Base-by-base conservation (phyloP, 768 basidiomycete species). In the Aureoboletus auriporus region DNA sequence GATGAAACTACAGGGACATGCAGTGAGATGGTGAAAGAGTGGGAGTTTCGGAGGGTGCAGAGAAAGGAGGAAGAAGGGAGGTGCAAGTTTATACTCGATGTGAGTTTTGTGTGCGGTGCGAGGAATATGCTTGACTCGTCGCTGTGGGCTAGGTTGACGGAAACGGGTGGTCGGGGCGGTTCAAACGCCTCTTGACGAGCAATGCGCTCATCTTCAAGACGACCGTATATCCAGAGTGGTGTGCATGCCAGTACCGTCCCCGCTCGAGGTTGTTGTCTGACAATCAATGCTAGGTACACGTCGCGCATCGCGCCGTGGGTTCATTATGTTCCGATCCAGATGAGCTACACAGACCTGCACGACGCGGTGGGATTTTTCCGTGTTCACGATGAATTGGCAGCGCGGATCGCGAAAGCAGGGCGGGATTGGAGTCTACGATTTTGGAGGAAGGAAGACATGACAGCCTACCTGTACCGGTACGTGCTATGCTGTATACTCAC, bases 221-320 rank as follows among this genome's bases (percentile, higher is more conserved):
- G 34, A 86, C 84, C 0, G 75, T 86, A 52, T 86, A 83, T 58
- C 84, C 84, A 0, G 86, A 87, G 66, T 88, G 86, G 86, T 82
- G 58, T 11, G 69, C n/a, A 14, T 8, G 5, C 23, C 6, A 10
- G 23, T 8, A 10, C 8, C 10, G n/a, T 14, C 8, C 3, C 14
- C n/a, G 11, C 2, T 5, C 20, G 20, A 44, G 34, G 13, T 3
- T 11, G 9, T 35, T 41, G 14, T 12, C 20, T 46, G n/a, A 34
- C 12, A 11, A 14, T 29, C 16, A 6, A 8, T 7, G 12, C 4
- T 14, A 33, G 80, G 80, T 83, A 69, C 51, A 69, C 65, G 13
- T 78, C 82, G 49, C 75, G 81, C 11, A 69, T 82, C 39, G 74
- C 70, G 28, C 82, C 85, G 0, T 87, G 85, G 84, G 71, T 86